Evolutionary conservation across 2,329 filamentous ascomycete genomes (phyloP), one percentile per base, ranked within the genome.

Genomic region (Talaromyces sp.): DNA sequence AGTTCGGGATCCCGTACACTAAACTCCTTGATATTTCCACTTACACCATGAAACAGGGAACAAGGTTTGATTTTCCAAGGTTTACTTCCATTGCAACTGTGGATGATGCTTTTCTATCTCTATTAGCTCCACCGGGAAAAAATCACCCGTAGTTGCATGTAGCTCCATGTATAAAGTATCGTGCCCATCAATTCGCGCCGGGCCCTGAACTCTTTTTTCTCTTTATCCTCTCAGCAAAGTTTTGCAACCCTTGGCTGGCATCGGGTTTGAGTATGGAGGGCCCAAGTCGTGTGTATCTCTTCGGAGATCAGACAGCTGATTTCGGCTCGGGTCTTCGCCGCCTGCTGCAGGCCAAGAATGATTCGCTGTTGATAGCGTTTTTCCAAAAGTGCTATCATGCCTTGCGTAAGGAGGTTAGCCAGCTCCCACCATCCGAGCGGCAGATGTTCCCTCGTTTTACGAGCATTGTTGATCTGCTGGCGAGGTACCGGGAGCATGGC

Each of bases 291-390:
- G 67, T 76, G 59, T 76, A 76, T 67, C 69, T 78, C 66, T 77
- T 78, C 61, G 75, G 75, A 65, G 75, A 78, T 57, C 75, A 77
- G 63, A 78, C 75, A 51, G 67, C 67, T 52, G 72, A 75, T 58
- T 75, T 74, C 53, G 69, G 75, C 55, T 63, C 70, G 43, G 71
- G 73, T 47, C 71, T 78, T 54, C 71, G 69, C 46, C 70, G 70
- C 51, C 65, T 77, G 40, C 59, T 77, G 47, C 67, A 74, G 52
- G 62, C 69, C 41, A 76, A 77, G 58, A 70, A 75, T 59, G 70
- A 77, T 60, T 71, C 71, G 16, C 52, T 78, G 7, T 56, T 78
- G 20, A 68, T 67, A 10, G 66, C 68, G 4, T 78, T 78, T 58
- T 70, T 78, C 51, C 71, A 77, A 53, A 71, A 68, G 65, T 74